Conservation (phyloP, 2,329 filamentous ascomycete species). For the Exophiala mesophila region DNA sequence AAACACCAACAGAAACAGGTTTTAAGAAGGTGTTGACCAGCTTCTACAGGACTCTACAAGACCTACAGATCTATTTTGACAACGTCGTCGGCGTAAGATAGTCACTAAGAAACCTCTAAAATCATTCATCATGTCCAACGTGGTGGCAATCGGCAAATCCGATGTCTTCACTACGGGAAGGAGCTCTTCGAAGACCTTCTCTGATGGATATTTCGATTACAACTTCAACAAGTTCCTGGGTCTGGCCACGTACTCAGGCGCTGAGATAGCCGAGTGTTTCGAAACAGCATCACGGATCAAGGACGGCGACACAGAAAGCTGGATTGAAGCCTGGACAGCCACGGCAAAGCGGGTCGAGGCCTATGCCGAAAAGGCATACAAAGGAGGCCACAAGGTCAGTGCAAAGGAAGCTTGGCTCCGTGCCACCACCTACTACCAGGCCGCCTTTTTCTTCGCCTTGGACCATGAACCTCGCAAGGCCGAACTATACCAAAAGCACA, state of each 20-base stretch:
- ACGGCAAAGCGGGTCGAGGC: constrained; percentile 14
- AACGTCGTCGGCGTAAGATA: neutral
- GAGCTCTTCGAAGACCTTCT: constrained; percentile 6
- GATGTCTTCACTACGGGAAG: constrained; percentile 8
- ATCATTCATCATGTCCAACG: neutral
- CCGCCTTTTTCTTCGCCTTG: constrained; percentile 19
- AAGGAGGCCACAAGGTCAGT: constrained; percentile 13
- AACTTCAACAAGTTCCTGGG: constrained; percentile 12
- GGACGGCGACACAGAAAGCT: constrained; percentile 18
- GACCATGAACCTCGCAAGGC: constrained; percentile 15
- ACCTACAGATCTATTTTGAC: neutral
- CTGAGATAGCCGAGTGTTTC: constrained; percentile 13
- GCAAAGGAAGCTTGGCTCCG: constrained; percentile 21
- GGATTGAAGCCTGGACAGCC: constrained; percentile 17
- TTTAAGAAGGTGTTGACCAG: too few relatives aligned
- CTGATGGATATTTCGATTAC: constrained; percentile 10
- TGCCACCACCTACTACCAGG: constrained; percentile 24
- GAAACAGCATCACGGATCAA: constrained; percentile 16
- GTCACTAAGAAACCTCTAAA: neutral
- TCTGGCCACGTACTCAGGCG: constrained; percentile 8
- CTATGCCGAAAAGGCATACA: constrained; percentile 9
- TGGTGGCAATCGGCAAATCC: constrained; percentile 4
- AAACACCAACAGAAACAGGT: too few relatives aligned
- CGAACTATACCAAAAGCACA: constrained; percentile 9
- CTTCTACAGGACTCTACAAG: neutral